Evolutionary conservation across 2,329 filamentous ascomycete genomes (phyloP).

Genomic region (Stylonectria norvegica): DNA sequence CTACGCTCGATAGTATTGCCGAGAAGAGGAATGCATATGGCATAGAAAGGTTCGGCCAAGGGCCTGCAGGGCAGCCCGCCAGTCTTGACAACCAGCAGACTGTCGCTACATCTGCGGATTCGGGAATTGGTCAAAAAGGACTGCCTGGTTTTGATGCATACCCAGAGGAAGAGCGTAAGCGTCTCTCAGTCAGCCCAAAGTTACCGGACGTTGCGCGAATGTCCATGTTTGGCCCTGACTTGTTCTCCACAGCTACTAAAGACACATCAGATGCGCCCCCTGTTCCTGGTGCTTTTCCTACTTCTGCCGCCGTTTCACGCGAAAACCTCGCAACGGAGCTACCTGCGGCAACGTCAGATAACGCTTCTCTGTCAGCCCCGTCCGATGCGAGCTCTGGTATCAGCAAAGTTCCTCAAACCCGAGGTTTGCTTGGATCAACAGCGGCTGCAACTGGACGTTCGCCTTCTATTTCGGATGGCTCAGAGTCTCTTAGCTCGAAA

Average conservation of each 20-base stretch:
- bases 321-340: slow-evolving; percentile 3
- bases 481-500: no score
- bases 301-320: slow-evolving; percentile 3
- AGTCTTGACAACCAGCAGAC: background rate
- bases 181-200: slow-evolving; percentile 52
- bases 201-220: slow-evolving; percentile 57
- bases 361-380: background rate
- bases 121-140: slow-evolving; percentile 4
- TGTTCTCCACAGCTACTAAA: slow-evolving; percentile 44
- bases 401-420: no score
- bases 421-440: background rate
- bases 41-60: background rate
- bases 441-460: background rate
- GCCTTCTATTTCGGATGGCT: background rate
- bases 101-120: slow-evolving; percentile 3
- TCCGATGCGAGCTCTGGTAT: background rate
- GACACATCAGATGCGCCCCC: slow-evolving; percentile 4
- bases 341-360: background rate
- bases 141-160: slow-evolving; percentile 12
- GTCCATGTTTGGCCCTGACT: slow-evolving; percentile 58
- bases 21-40: slow-evolving; percentile 14
- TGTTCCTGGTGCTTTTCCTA: background rate
- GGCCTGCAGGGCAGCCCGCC: background rate
- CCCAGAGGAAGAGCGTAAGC: slow-evolving; percentile 20
- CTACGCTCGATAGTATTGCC: slow-evolving; percentile 22